Percentiles rank a stretch among this genome's conserved stretches.
These are phyloP conservation scores for Trichoderma sp. DNA, from an alignment of 2,329 filamentous ascomycete species.

Conservation along the genomic window DNA sequence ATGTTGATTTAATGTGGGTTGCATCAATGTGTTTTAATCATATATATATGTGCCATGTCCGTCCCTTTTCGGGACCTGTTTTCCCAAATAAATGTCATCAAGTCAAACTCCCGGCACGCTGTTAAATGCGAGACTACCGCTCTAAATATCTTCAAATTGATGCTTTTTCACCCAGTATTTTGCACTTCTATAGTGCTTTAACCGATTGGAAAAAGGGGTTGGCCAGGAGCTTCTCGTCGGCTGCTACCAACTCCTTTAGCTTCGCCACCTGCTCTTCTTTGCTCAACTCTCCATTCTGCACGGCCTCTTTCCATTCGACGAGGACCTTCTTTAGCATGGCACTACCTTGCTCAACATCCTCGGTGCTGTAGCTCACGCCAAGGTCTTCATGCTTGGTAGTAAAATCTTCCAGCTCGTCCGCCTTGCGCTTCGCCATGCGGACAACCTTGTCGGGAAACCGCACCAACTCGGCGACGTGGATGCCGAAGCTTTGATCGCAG, in stretches of 20 bases:
- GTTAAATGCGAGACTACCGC: constrained; percentile 6
- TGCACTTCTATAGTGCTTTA: constrained; percentile 56
- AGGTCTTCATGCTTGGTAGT: constrained; percentile 71
- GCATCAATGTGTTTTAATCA: constrained; percentile 3
- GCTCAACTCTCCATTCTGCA: constrained; percentile 59
- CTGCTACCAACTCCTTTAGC: constrained; percentile 77
- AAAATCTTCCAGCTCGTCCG: constrained; percentile 97
- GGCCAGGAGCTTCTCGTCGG: constrained; percentile 63
- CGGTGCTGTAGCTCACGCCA: constrained; percentile 67
- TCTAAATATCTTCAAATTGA: not conserved
- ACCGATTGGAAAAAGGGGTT: constrained; percentile 73
- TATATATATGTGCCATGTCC: constrained; percentile 6
- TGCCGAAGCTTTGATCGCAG: constrained; percentile 96
- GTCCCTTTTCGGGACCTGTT: not conserved
- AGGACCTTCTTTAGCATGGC: constrained; percentile 81
- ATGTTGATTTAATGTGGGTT: not conserved
- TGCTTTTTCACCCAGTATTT: not conserved
- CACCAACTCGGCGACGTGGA: constrained; percentile 96
- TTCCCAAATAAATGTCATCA: constrained; percentile 11
- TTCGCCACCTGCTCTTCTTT: constrained; percentile 75
- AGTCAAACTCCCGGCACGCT: constrained; percentile 16
- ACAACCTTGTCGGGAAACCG: constrained; percentile 96
- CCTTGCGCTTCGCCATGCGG: constrained; percentile 98
- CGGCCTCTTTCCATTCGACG: constrained; percentile 81
- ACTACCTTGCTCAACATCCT: constrained; percentile 89